These are phyloP conservation scores for Xylariales sp. DNA, from an alignment of 2,329 filamentous ascomycete genomes.

Conservation along the genomic window DNA sequence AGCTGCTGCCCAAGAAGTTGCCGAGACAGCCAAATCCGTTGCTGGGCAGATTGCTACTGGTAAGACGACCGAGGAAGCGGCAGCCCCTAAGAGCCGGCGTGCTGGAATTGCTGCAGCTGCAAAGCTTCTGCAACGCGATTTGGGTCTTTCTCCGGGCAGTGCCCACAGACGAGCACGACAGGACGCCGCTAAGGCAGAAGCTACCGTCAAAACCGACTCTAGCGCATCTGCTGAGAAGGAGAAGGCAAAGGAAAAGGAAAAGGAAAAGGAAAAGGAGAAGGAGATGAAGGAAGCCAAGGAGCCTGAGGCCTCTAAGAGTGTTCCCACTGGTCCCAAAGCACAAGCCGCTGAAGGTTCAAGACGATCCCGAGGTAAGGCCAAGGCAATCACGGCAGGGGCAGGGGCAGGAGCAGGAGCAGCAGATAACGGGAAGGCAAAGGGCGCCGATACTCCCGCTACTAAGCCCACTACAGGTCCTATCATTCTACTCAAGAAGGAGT, in stretches of 20 bases:
- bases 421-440: slow-evolving; percentile 23
- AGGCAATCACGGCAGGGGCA: slow-evolving; percentile 13
- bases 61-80: slow-evolving; percentile 29
- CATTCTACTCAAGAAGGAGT: slow-evolving; percentile 25
- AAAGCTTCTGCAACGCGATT: slow-evolving; percentile 60
- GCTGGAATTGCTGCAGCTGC: slow-evolving; percentile 60
- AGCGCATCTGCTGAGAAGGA: slow-evolving; percentile 26
- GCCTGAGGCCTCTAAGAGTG: slow-evolving; percentile 15
- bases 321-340: slow-evolving; percentile 24
- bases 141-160: slow-evolving; percentile 59
- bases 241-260: slow-evolving; percentile 17
- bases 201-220: slow-evolving; percentile 27
- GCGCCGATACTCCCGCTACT: slow-evolving; percentile 10
- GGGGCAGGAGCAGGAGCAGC: slow-evolving; percentile 17
- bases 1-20: slow-evolving; percentile 42
- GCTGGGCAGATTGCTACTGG: slow-evolving; percentile 30
- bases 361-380: slow-evolving; percentile 31
- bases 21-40: slow-evolving; percentile 40
- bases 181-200: slow-evolving; percentile 53
- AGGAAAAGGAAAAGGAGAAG: slow-evolving; percentile 16
- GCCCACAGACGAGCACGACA: slow-evolving; percentile 57
- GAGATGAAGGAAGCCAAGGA: no score
- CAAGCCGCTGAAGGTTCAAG: slow-evolving; percentile 28
- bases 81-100: slow-evolving; percentile 51
- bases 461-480: slow-evolving; percentile 21